A percentile compares a stretch with the other conserved stretches of the same genome.
These are phyloP conservation scores for Apiospora sp. DNA, from an alignment of 2,329 filamentous ascomycete genomes.

Conservation along the genomic window DNA sequence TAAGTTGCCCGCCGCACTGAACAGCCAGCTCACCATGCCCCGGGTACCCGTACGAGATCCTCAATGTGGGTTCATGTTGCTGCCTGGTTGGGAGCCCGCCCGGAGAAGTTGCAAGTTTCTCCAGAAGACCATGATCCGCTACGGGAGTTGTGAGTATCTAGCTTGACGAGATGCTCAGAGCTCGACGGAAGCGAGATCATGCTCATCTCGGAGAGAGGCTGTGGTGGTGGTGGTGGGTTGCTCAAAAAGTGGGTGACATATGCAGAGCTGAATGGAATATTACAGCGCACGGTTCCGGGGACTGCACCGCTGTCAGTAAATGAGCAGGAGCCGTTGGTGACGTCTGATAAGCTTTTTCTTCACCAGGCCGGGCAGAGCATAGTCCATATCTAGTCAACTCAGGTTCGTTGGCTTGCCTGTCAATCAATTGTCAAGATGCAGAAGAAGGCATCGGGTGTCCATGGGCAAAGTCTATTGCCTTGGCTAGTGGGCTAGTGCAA, in stretches of 20 bases:
- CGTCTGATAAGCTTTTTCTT: slow-evolving; percentile 20
- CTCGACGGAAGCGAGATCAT: slow-evolving; percentile 11
- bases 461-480: neutral
- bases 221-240: neutral
- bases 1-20: neutral
- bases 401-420: neutral
- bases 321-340: slow-evolving; percentile 2
- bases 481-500: slow-evolving; percentile 1
- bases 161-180: neutral
- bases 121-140: neutral
- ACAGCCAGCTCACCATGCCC: neutral
- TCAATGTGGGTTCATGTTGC: slow-evolving; percentile 12
- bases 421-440: slow-evolving; percentile 19
- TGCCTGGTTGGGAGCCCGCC: neutral
- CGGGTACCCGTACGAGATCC: slow-evolving; percentile 5
- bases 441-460: neutral
- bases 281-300: slow-evolving; percentile 3
- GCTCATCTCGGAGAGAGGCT: slow-evolving; percentile 19
- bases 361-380: neutral
- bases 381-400: neutral
- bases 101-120: slow-evolving; percentile 9
- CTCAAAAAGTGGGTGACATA: slow-evolving; percentile 9
- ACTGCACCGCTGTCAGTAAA: neutral
- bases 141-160: neutral
- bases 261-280: slow-evolving; percentile 13